Evolutionary conservation across 2,329 filamentous ascomycete genomes (phyloP).

Genomic region (Calonectria crousiana): DNA sequence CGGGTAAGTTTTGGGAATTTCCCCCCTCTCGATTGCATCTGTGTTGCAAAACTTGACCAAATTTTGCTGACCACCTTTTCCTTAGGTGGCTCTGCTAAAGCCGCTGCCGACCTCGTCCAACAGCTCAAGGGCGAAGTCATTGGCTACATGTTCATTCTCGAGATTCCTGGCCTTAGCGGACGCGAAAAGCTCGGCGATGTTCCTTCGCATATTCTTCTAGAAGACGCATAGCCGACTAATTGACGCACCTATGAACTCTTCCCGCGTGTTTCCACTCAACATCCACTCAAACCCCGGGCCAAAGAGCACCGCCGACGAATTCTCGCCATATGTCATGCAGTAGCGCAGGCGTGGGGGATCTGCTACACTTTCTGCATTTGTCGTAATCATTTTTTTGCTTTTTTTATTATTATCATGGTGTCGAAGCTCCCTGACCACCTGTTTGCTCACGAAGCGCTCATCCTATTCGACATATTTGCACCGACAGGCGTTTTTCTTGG

Average conservation of each 20-base stretch:
- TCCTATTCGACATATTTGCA: slow-evolving; percentile 39
- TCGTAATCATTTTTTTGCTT: slow-evolving; percentile 24
- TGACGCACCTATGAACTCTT: slow-evolving; percentile 16
- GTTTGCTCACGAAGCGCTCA: slow-evolving; percentile 19
- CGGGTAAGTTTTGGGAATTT: slow-evolving; percentile 71
- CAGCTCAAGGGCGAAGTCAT: slow-evolving; percentile 88
- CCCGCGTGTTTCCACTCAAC: slow-evolving; percentile 30
- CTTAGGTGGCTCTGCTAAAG: slow-evolving; percentile 88
- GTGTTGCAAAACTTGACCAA: slow-evolving; percentile 10
- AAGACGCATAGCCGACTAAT: slow-evolving; percentile 49
- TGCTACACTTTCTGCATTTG: slow-evolving; percentile 34
- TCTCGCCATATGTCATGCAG: slow-evolving; percentile 25
- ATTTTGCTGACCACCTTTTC: slow-evolving; percentile 34
- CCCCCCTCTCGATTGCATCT: slow-evolving; percentile 13
- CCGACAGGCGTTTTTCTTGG: slow-evolving; percentile 43
- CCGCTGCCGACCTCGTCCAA: slow-evolving; percentile 86
- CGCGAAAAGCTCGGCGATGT: slow-evolving; percentile 85
- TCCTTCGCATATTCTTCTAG: slow-evolving; percentile 86
- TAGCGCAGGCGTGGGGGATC: slow-evolving; percentile 26
- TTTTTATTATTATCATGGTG: slow-evolving; percentile 29
- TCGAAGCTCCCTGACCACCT: slow-evolving; percentile 28
- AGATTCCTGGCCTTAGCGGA: slow-evolving; percentile 93
- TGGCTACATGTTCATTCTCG: slow-evolving; percentile 95
- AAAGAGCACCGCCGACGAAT: slow-evolving; percentile 31
- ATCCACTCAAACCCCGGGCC: slow-evolving; percentile 27